These are phyloP conservation scores for Nicotiana knightiana DNA, from an alignment of 257 asterid species.

Conservation along the genomic window DNA sequence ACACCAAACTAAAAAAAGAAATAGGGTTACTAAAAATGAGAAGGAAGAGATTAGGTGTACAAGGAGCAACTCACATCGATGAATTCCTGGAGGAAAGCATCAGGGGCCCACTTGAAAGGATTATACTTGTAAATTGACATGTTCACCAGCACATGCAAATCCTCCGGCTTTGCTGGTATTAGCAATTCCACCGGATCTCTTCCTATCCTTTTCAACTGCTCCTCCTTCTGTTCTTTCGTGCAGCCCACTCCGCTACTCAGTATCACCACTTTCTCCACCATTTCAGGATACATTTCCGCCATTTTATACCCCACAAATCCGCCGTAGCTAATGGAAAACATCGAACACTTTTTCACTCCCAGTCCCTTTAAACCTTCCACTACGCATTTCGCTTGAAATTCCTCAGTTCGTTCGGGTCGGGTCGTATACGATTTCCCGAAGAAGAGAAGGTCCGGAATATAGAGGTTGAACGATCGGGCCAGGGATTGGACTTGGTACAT, in stretches of 20 bases:
- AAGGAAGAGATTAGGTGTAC: no score
- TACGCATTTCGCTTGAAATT: constrained; percentile 58
- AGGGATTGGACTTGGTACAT: constrained; percentile 32
- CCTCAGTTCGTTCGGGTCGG: constrained; percentile 33
- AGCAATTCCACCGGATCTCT: constrained; percentile 38
- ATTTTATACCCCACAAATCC: constrained; percentile 53
- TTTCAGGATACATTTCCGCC: constrained; percentile 48
- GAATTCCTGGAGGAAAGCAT: constrained; percentile 38
- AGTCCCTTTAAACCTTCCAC: constrained; percentile 40
- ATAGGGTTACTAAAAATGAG: no score
- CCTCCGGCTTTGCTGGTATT: constrained; percentile 45
- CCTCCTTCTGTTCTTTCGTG: constrained; percentile 36
- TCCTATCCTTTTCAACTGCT: constrained; percentile 39
- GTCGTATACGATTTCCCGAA: constrained; percentile 50
- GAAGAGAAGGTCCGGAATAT: constrained; percentile 62
- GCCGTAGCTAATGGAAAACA: constrained; percentile 62
- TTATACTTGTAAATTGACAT: constrained; percentile 32
- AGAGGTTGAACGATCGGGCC: constrained; percentile 42
- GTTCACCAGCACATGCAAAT: constrained; percentile 38
- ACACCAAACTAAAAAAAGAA: no score
- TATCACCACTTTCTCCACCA: constrained; percentile 62
- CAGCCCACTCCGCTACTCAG: constrained; percentile 59
- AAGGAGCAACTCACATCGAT: constrained; percentile 32
- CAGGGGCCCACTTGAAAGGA: constrained; percentile 46
- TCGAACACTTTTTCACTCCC: constrained; percentile 50